A percentile compares a stretch with the other conserved stretches of the same genome.
These are phyloP conservation scores for Canna indica DNA, from an alignment of 176 grass and related monocot species.

Conservation along the genomic window DNA sequence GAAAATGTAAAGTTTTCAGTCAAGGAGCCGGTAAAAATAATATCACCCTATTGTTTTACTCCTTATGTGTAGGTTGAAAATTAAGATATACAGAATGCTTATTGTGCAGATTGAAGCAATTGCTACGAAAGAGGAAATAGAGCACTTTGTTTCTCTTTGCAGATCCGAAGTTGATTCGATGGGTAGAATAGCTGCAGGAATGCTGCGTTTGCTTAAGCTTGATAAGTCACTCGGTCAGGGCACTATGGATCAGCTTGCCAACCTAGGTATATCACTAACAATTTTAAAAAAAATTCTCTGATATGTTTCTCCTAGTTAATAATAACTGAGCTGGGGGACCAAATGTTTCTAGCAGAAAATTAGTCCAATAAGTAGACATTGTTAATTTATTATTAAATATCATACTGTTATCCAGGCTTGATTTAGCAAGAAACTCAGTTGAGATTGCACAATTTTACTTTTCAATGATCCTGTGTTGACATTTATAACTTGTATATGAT, in stretches of 20 bases:
- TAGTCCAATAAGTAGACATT: no score
- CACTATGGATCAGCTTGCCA: constrained; percentile 77
- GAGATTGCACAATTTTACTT: not conserved
- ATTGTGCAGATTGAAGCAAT: constrained; percentile 69
- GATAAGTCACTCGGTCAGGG: constrained; percentile 86
- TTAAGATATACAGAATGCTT: constrained; percentile 3
- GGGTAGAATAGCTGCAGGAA: constrained; percentile 87
- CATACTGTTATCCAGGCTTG: not conserved
- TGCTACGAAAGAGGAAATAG: constrained; percentile 89
- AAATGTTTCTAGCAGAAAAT: not conserved
- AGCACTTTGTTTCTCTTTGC: constrained; percentile 68
- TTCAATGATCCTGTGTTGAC: not conserved
- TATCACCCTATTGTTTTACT: constrained; percentile 15
- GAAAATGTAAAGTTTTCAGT: constrained; percentile 97
- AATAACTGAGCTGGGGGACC: not conserved
- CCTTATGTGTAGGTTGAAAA: constrained; percentile 4
- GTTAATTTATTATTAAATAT: not conserved
- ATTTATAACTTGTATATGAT: not conserved
- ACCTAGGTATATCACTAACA: constrained; percentile 54
- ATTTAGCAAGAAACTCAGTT: not conserved
- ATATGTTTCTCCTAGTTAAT: not conserved
- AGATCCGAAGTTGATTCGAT: constrained; percentile 88
- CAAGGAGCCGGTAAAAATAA: constrained; percentile 67
- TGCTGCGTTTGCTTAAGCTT: constrained; percentile 81
- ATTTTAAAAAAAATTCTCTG: constrained; percentile 7